Evolutionary conservation across 768 basidiomycete species (phyloP).

Genomic region (Mycena galericulata): DNA sequence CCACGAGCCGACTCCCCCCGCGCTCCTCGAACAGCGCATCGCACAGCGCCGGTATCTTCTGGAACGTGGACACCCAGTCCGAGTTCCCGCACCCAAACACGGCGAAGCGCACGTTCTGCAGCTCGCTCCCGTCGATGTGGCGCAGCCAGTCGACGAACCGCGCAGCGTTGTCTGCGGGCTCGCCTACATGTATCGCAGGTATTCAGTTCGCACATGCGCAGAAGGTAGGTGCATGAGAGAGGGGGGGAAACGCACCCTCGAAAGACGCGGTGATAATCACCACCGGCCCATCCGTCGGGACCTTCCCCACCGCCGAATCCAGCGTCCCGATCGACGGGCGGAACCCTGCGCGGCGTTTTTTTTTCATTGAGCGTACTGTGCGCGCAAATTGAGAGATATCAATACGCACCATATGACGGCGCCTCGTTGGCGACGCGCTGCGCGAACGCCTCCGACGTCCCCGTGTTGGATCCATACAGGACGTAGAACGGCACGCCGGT

Average conservation of each 20-base stretch:
- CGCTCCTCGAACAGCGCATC: constrained; percentile 49
- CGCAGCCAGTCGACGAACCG: constrained; percentile 58
- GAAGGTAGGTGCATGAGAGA: too few relatives aligned
- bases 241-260: constrained; percentile 44
- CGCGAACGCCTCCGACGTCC: constrained; percentile 62
- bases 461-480: constrained; percentile 62
- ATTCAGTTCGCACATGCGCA: not conserved
- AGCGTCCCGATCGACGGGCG: constrained; percentile 52
- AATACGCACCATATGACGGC: constrained; percentile 45
- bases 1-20: constrained; percentile 52
- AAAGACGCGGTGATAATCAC: constrained; percentile 61
- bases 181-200: constrained; percentile 39
- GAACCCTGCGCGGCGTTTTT: constrained; percentile 48
- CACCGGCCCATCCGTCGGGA: constrained; percentile 58
- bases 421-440: constrained; percentile 57
- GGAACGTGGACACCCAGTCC: constrained; percentile 62
- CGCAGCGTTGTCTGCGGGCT: constrained; percentile 62
- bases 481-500: constrained; percentile 48
- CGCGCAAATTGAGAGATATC: not conserved
- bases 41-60: constrained; percentile 56
- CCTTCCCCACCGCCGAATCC: constrained; percentile 49
- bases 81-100: constrained; percentile 65
- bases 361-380: not conserved
- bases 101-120: constrained; percentile 51
- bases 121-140: constrained; percentile 40